Percentiles rank a stretch among this genome's conserved stretches.
phyloP scores from a whole-genome alignment of 1,284 basidiomycete genomes.

The Leccinum angustisporum region DNA sequence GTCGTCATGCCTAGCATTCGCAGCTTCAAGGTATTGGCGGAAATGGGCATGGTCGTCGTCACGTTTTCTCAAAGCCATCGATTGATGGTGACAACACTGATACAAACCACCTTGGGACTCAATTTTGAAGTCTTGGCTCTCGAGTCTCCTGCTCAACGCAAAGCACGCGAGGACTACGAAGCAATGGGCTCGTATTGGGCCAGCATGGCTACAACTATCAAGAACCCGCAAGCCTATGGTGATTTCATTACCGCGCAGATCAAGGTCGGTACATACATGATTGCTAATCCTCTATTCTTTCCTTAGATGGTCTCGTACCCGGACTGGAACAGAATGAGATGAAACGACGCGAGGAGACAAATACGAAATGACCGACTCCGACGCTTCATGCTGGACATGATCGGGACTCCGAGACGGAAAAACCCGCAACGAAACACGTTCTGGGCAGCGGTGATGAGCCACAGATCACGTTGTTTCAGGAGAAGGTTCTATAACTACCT shows the following conservation, averaged over 20 bases:
- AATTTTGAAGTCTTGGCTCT: conserved; percentile 76
- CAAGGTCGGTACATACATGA: conserved; percentile 55
- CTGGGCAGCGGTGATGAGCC: background rate
- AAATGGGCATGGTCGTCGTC: too few species aligned
- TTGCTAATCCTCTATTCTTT: conserved; percentile 1
- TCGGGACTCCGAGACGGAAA: too few species aligned
- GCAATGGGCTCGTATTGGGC: conserved; percentile 78
- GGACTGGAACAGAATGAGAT: too few species aligned
- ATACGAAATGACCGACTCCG: too few species aligned
- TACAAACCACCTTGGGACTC: conserved; percentile 70
- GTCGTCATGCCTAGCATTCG: too few species aligned
- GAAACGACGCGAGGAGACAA: too few species aligned
- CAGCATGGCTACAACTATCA: conserved; percentile 79
- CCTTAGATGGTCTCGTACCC: conserved; percentile 86
- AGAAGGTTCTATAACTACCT: background rate
- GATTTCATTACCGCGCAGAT: conserved; percentile 94
- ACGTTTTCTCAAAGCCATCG: too few species aligned
- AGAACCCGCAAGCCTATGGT: conserved; percentile 77
- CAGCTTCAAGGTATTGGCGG: too few species aligned
- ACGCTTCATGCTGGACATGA: too few species aligned
- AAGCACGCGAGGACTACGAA: conserved; percentile 79
- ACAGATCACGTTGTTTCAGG: background rate
- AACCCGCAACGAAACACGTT: too few species aligned
- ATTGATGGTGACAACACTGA: too few species aligned
- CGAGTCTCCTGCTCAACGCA: conserved; percentile 86